A percentile compares a stretch with the other conserved stretches of the same genome.
Conservation (phyloP, 2,329 filamentous ascomycete species). For the Rutstroemia sp. region DNA sequence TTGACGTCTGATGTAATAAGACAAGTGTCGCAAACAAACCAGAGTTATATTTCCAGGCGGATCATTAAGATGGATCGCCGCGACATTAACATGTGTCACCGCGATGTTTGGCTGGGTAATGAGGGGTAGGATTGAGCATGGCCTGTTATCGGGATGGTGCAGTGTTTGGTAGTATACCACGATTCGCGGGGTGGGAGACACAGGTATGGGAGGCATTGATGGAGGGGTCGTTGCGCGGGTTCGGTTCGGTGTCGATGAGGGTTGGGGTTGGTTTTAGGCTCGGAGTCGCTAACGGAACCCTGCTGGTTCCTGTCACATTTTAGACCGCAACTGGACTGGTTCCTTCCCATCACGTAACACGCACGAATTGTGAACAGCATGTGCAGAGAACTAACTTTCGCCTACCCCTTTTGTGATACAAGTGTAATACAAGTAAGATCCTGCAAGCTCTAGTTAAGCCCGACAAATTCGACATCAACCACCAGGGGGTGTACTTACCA, state of each 20-base stretch:
- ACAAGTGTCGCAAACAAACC: slow-evolving; percentile 57
- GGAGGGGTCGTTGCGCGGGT: not conserved
- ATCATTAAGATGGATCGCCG: slow-evolving; percentile 76
- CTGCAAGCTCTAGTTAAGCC: no score
- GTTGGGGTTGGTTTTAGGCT: no score
- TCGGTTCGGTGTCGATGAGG: not conserved
- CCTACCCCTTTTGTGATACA: no score
- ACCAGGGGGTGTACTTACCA: no score
- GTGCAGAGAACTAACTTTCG: no score
- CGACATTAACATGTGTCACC: slow-evolving; percentile 76
- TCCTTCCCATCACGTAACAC: no score
- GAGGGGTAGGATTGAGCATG: slow-evolving; percentile 52
- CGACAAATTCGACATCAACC: no score
- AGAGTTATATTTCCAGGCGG: slow-evolving; percentile 40
- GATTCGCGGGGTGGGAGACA: slow-evolving; percentile 29
- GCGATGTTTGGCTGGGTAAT: slow-evolving; percentile 43
- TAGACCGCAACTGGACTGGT: no score
- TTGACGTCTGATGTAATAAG: slow-evolving; percentile 65
- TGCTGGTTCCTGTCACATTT: no score
- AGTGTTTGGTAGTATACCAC: slow-evolving; percentile 60
- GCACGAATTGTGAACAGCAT: no score
- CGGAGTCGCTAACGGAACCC: no score
- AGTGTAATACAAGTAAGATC: no score
- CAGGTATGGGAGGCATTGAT: slow-evolving; percentile 26
- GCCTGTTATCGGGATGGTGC: slow-evolving; percentile 43